A percentile compares a stretch with the other conserved stretches of the same genome.
Conservation (phyloP, 1,284 basidiomycete genomes). For the Ganoderma multipileum region DNA sequence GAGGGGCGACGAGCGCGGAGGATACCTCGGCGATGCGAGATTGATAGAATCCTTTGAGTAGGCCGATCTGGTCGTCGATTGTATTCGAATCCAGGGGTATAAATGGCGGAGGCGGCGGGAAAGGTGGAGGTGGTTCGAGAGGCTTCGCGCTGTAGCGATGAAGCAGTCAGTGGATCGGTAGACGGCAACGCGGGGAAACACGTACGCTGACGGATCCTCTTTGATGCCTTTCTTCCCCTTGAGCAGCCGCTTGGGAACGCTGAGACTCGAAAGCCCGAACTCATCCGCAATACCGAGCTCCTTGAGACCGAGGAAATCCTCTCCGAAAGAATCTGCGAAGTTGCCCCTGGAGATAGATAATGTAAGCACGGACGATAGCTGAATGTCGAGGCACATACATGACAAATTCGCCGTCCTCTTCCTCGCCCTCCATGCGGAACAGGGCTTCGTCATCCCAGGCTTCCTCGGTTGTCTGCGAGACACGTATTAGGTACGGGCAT, state of each 20-base stretch:
- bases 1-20: slow-evolving; percentile 25
- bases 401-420: slow-evolving; percentile 78
- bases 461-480: slow-evolving; percentile 60
- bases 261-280: slow-evolving; percentile 80
- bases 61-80: slow-evolving; percentile 82
- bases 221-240: slow-evolving; percentile 62
- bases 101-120: slow-evolving; percentile 84
- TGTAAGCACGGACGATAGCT: slow-evolving; percentile 3
- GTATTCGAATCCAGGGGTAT: slow-evolving; percentile 70
- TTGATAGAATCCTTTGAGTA: slow-evolving; percentile 83
- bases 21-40: slow-evolving; percentile 57
- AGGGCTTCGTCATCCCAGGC: slow-evolving; percentile 80
- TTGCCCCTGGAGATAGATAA: slow-evolving; percentile 63
- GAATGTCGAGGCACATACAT: slow-evolving; percentile 52
- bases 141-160: slow-evolving; percentile 55
- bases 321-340: slow-evolving; percentile 88
- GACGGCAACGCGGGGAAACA: slow-evolving; percentile 26
- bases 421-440: slow-evolving; percentile 72
- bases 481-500: slow-evolving; percentile 10
- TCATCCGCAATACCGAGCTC: slow-evolving; percentile 92
- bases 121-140: slow-evolving; percentile 85
- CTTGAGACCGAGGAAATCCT: slow-evolving; percentile 92
- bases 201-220: slow-evolving; percentile 56
- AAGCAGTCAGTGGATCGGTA: slow-evolving; percentile 14
- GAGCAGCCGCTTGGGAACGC: slow-evolving; percentile 82